phyloP scores from a whole-genome alignment of 73 alveolate genomes.

The Urostyla sp. region DNA sequence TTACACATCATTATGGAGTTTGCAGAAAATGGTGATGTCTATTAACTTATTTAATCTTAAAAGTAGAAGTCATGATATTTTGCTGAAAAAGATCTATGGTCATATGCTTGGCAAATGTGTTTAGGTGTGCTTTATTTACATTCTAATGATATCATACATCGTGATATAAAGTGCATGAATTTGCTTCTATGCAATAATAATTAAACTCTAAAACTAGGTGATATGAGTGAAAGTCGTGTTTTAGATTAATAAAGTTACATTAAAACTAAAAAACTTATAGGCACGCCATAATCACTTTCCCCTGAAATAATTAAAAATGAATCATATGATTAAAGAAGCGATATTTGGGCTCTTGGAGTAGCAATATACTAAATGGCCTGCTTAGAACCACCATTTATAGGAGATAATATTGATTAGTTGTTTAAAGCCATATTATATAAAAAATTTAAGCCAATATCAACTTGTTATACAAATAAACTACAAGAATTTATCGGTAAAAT shows the following conservation, averaged over 20 bases:
- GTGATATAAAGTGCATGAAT: slow-evolving; percentile 67
- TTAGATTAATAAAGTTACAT: slow-evolving; percentile 41
- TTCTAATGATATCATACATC: slow-evolving; percentile 65
- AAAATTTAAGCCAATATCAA: slow-evolving; percentile 58
- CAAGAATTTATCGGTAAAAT: slow-evolving; percentile 46
- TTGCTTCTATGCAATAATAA: slow-evolving; percentile 10
- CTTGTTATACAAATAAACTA: slow-evolving; percentile 31
- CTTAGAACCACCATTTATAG: slow-evolving; percentile 66
- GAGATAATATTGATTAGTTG: slow-evolving; percentile 39
- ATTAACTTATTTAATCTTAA: background rate
- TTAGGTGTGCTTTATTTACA: slow-evolving; percentile 58
- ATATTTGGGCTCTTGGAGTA: slow-evolving; percentile 72
- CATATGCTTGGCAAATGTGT: slow-evolving; percentile 63
- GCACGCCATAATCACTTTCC: slow-evolving; percentile 63
- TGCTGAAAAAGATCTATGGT: slow-evolving; percentile 68
- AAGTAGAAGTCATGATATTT: slow-evolving; percentile 58
- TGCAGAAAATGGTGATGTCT: slow-evolving; percentile 78
- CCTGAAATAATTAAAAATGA: slow-evolving; percentile 71
- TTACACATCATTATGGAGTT: slow-evolving; percentile 76
- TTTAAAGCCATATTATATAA: slow-evolving; percentile 54
- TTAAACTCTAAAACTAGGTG: slow-evolving; percentile 56
- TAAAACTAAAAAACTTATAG: slow-evolving; percentile 43
- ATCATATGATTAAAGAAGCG: slow-evolving; percentile 63
- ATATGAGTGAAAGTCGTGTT: slow-evolving; percentile 61
- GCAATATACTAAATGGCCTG: slow-evolving; percentile 61